Conservation (phyloP, 306 rosid genomes). For the Rosa multiflora region DNA sequence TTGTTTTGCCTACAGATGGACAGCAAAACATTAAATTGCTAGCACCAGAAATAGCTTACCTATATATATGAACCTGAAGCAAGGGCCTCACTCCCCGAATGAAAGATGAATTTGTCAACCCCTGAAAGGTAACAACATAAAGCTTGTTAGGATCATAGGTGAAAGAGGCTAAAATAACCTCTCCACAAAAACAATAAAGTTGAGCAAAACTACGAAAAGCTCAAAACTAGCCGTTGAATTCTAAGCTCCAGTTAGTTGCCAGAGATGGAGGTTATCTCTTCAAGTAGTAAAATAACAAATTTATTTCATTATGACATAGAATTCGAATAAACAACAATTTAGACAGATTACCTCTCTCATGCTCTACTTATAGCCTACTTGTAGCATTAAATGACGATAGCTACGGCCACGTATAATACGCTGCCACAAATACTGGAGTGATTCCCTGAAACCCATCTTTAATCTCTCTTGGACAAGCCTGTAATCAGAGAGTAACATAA, state of each 20-base stretch:
- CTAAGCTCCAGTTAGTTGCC: background rate
- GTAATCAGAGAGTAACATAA: slow-evolving; percentile 21
- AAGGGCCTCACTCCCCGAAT: slow-evolving; percentile 9
- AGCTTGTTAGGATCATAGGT: background rate
- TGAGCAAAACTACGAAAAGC: background rate
- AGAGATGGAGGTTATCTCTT: slow-evolving; percentile 1
- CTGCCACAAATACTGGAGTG: slow-evolving; percentile 69
- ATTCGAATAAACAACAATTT: background rate
- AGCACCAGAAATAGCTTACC: slow-evolving; percentile 14
- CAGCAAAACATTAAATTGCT: background rate
- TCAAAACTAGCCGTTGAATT: background rate
- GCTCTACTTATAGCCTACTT: slow-evolving; percentile 68
- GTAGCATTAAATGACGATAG: slow-evolving; percentile 92
- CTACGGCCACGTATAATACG: slow-evolving; percentile 76
- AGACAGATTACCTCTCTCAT: slow-evolving; percentile 36
- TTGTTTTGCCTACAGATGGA: background rate
- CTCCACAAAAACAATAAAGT: background rate
- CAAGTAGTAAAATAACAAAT: background rate
- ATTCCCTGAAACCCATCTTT: slow-evolving; percentile 47
- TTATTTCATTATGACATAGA: background rate
- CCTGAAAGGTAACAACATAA: slow-evolving; percentile 18
- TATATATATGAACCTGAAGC: slow-evolving; percentile 10
- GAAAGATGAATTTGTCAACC: slow-evolving; percentile 11
- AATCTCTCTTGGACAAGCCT: slow-evolving; percentile 90
- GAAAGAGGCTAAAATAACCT: background rate